These are phyloP conservation scores for Mucor ambiguus DNA, from an alignment of 371 early-diverging fungal species.

Conservation along the genomic window DNA sequence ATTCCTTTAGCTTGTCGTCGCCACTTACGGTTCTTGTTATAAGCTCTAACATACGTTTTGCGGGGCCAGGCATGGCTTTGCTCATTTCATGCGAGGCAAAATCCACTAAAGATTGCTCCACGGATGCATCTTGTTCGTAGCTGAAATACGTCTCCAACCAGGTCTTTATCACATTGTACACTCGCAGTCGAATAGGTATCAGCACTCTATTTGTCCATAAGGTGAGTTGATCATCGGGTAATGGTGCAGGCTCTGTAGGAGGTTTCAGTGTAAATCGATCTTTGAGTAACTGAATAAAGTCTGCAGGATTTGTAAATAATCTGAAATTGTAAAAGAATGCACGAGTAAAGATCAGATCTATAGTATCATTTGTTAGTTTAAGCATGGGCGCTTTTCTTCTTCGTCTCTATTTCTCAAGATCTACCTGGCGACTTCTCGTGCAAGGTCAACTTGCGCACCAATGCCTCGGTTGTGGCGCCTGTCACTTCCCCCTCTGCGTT, in stretches of 20 bases:
- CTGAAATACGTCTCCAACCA: conserved; percentile 88
- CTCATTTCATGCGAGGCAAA: conserved; percentile 37
- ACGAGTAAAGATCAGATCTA: conserved; percentile 77
- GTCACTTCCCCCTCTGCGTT: conserved; percentile 86
- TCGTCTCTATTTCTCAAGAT: background rate
- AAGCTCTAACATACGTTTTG: conserved; percentile 46
- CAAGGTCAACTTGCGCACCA: conserved; percentile 87
- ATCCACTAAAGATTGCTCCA: conserved; percentile 27
- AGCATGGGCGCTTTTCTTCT: background rate
- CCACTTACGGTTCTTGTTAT: conserved; percentile 40
- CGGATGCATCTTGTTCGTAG: conserved; percentile 63
- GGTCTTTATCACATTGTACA: conserved; percentile 87
- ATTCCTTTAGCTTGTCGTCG: background rate
- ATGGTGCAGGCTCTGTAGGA: conserved; percentile 59
- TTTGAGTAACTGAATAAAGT: conserved; percentile 70
- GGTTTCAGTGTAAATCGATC: conserved; percentile 75
- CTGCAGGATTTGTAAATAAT: conserved; percentile 74
- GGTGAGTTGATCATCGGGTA: conserved; percentile 69
- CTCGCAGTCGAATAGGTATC: conserved; percentile 83
- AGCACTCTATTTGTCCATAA: conserved; percentile 85
- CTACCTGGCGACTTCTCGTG: conserved; percentile 72
- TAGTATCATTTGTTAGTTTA: background rate
- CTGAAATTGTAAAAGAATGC: conserved; percentile 93
- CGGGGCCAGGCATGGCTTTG: conserved; percentile 43
- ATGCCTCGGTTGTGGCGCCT: conserved; percentile 83